Conservation (phyloP, 495 filamentous ascomycete genomes). For the Hyaloscypha bicolor region DNA sequence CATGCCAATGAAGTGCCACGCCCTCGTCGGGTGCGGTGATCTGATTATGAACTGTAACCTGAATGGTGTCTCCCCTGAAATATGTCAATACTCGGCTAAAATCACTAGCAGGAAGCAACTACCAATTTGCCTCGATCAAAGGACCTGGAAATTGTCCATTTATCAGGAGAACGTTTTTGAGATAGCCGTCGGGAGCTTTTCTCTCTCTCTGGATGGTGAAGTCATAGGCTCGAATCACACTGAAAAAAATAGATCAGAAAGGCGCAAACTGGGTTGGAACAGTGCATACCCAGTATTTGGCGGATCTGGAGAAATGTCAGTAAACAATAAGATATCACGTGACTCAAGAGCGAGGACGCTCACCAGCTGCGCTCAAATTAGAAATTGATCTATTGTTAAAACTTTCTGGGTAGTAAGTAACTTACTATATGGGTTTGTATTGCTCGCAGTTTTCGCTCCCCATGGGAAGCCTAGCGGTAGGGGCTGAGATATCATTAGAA, state of each 20-base stretch:
- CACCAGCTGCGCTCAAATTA: background rate
- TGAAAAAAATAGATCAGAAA: constrained; percentile 1
- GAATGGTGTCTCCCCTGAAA: constrained; percentile 40
- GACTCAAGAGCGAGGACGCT: background rate
- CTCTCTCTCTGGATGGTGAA: constrained; percentile 44
- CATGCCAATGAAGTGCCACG: constrained; percentile 54
- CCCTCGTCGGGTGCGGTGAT: constrained; percentile 42
- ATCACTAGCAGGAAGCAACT: background rate
- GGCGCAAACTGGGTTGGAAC: background rate
- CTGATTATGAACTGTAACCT: constrained; percentile 57
- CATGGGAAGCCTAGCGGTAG: constrained; percentile 49
- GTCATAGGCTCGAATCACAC: constrained; percentile 46
- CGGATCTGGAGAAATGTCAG: constrained; percentile 9
- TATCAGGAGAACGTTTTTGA: constrained; percentile 43
- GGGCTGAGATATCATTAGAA: constrained; percentile 20
- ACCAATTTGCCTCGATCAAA: constrained; percentile 38
- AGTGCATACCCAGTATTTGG: constrained; percentile 41
- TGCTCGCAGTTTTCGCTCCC: constrained; percentile 45
- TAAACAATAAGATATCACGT: background rate
- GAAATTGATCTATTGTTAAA: background rate
- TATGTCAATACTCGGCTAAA: background rate
- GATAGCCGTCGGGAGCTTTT: constrained; percentile 51
- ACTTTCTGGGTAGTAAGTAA: background rate
- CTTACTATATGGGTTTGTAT: constrained; percentile 46
- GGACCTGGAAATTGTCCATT: constrained; percentile 51